Base-by-base conservation (phyloP, 148 eudicot genomes). In the Rheum nobile region DNA sequence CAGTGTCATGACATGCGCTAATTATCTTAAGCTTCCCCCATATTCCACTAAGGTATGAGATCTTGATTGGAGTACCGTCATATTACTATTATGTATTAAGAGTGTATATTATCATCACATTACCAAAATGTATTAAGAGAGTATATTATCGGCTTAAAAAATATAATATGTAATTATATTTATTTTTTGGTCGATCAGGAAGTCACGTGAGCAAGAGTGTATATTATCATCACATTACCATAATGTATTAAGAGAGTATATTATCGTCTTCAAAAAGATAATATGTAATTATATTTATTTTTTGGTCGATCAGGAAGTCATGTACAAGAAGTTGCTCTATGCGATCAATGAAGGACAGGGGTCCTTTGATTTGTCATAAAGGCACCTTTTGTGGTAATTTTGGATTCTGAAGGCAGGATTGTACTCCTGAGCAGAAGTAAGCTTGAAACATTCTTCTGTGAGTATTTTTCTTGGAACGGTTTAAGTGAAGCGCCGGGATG, bases 21-120 rank as follows among this genome's bases (percentile, higher is more conserved):
- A 95, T 85, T 95, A 95, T 83, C 89, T 95, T 69, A 95, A 95
- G 85, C 99, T 95, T 76, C 99, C 99, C 67, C 97, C 99, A n/a
- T 95, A 95, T 75, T 95, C 99, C 5, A 88, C 94, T 72, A 95
- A 92, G 88, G 97, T 92, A 81, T 34, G n/a, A 6, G 11, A 65
- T 57, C 16, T 24, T 12, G 29, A 57, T 11, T 28, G 34, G 16
- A 57, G 4, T 57, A 28, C 31, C 35, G 28, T 61, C 4, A 29
- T 28, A 65, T 32, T 65, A 31, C 22, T 11, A 26, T 24, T 28
- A 12, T 11, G 1, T 28, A 28, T 1, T 57, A 4, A 19, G 55
- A 21, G 4, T 22, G 6, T 16, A 24, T 54, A 14, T 46, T 13
- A 11, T 14, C 14, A 46, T 17, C 22, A 12, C 39, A 2, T 37